These are phyloP conservation scores for Vigna trinervia DNA, from an alignment of 306 rosid genomes.

Conservation along the genomic window DNA sequence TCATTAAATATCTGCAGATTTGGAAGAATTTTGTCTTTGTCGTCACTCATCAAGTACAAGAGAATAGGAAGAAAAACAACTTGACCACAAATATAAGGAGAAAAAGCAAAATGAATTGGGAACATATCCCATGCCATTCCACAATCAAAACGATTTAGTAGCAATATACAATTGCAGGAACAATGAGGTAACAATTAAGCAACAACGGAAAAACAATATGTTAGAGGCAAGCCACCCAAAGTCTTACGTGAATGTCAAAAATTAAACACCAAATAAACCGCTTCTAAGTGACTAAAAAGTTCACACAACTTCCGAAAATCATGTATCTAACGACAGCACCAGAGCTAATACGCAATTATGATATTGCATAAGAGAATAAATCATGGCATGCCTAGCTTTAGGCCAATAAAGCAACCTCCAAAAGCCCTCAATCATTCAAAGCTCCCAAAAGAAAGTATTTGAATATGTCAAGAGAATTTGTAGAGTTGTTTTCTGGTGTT, in stretches of 20 bases:
- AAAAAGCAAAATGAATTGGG: conserved; percentile 8
- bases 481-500: no score
- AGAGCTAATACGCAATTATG: not conserved
- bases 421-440: not conserved
- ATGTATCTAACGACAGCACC: not conserved
- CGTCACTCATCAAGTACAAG: conserved; percentile 28
- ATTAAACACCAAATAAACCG: not conserved
- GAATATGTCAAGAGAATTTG: no score
- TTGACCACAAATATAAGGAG: not conserved
- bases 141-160: conserved; percentile 19
- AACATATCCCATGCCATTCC: conserved; percentile 15
- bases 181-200: not conserved
- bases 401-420: not conserved
- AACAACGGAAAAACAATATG: not conserved
- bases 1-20: conserved; percentile 86
- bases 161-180: conserved; percentile 17
- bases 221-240: conserved; percentile 22
- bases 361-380: not conserved
- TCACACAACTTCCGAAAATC: not conserved
- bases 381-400: not conserved
- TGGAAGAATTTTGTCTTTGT: conserved; percentile 14
- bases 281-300: not conserved
- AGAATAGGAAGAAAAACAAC: conserved; percentile 12
- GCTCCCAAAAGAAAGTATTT: no score
- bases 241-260: not conserved